Percentiles rank a stretch among this genome's conserved stretches.
Evolutionary conservation across 371 early-diverging fungal genomes (phyloP).

Genomic region (Lichtheimia ramosa): DNA sequence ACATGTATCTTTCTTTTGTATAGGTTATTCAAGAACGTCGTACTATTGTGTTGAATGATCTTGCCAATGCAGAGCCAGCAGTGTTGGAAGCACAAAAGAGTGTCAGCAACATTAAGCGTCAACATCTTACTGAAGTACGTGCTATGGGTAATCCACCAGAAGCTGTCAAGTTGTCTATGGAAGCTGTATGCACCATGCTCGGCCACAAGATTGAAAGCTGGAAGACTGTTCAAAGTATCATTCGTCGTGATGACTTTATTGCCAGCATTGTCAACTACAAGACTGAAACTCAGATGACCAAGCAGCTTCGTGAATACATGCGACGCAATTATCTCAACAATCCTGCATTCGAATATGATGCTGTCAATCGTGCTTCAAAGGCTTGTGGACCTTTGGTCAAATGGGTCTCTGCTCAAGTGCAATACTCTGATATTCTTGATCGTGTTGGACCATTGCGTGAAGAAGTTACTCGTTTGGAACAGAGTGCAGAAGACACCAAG

Average conservation of each 20-base stretch:
- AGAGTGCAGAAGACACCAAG: slow-evolving; percentile 76
- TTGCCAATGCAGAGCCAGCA: slow-evolving; percentile 96
- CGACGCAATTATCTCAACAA: slow-evolving; percentile 75
- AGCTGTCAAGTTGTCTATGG: slow-evolving; percentile 96
- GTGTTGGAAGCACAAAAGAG: slow-evolving; percentile 95
- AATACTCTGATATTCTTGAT: slow-evolving; percentile 90
- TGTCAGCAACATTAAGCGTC: slow-evolving; percentile 93
- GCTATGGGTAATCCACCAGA: slow-evolving; percentile 98
- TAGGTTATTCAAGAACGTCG: slow-evolving; percentile 81
- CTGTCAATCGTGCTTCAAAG: slow-evolving; percentile 96
- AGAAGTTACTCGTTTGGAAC: slow-evolving; percentile 87
- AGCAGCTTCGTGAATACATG: slow-evolving; percentile 76
- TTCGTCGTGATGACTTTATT: slow-evolving; percentile 98
- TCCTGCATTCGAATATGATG: slow-evolving; percentile 90
- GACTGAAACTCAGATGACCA: slow-evolving; percentile 80
- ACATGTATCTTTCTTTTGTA: neutral
- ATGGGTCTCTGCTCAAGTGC: slow-evolving; percentile 97
- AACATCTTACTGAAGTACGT: slow-evolving; percentile 98
- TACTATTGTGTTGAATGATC: slow-evolving; percentile 81
- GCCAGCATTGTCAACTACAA: slow-evolving; percentile 94
- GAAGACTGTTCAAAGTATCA: slow-evolving; percentile 87
- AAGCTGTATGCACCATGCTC: slow-evolving; percentile 94
- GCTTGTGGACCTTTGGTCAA: slow-evolving; percentile 98
- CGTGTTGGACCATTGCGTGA: slow-evolving; percentile 94
- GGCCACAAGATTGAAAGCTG: slow-evolving; percentile 86